phyloP scores from a whole-genome alignment of 371 early-diverging fungal species.

The Rhizomucor pusillus region DNA sequence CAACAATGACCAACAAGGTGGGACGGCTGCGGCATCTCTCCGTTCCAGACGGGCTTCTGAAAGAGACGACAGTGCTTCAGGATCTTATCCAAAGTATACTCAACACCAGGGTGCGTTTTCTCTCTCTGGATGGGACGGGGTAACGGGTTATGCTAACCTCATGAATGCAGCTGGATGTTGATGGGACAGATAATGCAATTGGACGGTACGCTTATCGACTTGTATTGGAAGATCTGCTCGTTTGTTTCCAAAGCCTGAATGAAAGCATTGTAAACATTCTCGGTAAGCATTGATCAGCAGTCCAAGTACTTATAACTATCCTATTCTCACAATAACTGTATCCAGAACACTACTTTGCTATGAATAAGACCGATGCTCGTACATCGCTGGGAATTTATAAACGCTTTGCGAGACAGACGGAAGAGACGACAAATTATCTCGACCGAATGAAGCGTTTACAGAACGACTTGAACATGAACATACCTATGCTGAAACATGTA shows the following conservation, averaged over 20 bases:
- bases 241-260: slow-evolving; percentile 86
- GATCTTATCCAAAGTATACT: slow-evolving; percentile 78
- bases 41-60: slow-evolving; percentile 69
- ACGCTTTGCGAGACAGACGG: slow-evolving; percentile 81
- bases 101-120: slow-evolving; percentile 66
- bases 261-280: slow-evolving; percentile 91
- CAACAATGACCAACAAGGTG: slow-evolving; percentile 33
- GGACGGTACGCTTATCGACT: slow-evolving; percentile 84
- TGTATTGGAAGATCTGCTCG: slow-evolving; percentile 82
- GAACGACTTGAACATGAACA: slow-evolving; percentile 66
- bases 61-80: slow-evolving; percentile 77
- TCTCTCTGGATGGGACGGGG: background rate
- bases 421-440: slow-evolving; percentile 75
- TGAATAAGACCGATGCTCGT: slow-evolving; percentile 77
- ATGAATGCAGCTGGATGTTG: slow-evolving; percentile 62
- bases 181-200: slow-evolving; percentile 85
- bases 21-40: slow-evolving; percentile 55
- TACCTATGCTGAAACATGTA: slow-evolving; percentile 87
- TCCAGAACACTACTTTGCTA: slow-evolving; percentile 83
- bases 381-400: slow-evolving; percentile 88
- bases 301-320: background rate
- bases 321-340: slow-evolving; percentile 4
- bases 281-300: slow-evolving; percentile 37
- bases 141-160: background rate
- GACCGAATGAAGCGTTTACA: slow-evolving; percentile 74